These are phyloP conservation scores for Arctium minus DNA, from an alignment of 129 eudicot species.

Conservation along the genomic window DNA sequence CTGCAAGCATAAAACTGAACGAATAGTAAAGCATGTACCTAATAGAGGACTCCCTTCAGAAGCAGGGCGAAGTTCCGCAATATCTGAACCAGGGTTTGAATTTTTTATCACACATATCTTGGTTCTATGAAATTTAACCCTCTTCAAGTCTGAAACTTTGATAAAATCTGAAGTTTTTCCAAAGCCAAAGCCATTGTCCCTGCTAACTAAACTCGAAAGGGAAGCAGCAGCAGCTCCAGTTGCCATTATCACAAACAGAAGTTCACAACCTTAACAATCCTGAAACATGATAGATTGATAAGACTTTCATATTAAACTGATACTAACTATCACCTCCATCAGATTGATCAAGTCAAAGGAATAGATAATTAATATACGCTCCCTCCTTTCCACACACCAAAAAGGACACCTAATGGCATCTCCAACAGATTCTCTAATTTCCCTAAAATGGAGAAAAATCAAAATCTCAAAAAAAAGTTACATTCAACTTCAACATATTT, in stretches of 20 bases:
- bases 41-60: constrained; percentile 90
- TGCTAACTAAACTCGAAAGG: constrained; percentile 45
- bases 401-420: neutral
- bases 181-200: constrained; percentile 54
- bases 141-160: constrained; percentile 57
- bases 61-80: constrained; percentile 82
- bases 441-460: neutral
- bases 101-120: constrained; percentile 53
- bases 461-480: neutral
- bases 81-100: constrained; percentile 73
- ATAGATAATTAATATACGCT: neutral
- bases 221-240: constrained; percentile 75
- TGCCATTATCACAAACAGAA: constrained; percentile 58
- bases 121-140: constrained; percentile 63
- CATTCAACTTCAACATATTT: neutral
- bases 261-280: constrained; percentile 33
- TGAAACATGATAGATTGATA: constrained; percentile 17
- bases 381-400: neutral
- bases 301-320: neutral
- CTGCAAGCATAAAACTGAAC: constrained; percentile 1
- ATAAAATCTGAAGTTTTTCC: constrained; percentile 54
- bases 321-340: neutral
- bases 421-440: neutral
- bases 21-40: constrained; percentile 41
- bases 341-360: constrained; percentile 7